These are phyloP conservation scores for Knoxia roxburghii DNA, from an alignment of 257 asterid species.

Conservation along the genomic window DNA sequence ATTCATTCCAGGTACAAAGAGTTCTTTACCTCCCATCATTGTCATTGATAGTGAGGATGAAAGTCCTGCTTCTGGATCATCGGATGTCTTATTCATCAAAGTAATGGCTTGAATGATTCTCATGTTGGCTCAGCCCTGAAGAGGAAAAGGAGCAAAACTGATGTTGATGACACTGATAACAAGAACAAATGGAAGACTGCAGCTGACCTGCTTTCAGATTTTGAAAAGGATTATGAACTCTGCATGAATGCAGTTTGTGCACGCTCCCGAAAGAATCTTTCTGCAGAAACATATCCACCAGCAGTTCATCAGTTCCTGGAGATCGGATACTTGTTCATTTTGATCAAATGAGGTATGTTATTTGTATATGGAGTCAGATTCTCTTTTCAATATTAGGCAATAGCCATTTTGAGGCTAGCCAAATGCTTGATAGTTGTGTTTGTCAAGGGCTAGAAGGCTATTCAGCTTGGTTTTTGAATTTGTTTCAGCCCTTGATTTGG, in stretches of 20 bases:
- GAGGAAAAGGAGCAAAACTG: not conserved
- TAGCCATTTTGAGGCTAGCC: too few species aligned
- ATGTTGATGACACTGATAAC: not conserved
- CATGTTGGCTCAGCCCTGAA: not conserved
- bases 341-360: constrained; percentile 21
- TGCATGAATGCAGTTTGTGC: constrained; percentile 31
- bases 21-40: not conserved
- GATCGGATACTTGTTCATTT: constrained; percentile 9
- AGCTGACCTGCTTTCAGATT: constrained; percentile 11
- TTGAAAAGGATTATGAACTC: constrained; percentile 22
- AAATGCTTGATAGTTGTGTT: too few species aligned
- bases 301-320: not conserved
- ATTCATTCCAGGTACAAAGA: not conserved
- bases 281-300: constrained; percentile 10
- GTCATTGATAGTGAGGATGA: not conserved
- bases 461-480: not conserved
- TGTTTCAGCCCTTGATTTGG: not conserved
- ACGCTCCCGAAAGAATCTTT: constrained; percentile 23
- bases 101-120: not conserved
- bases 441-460: not conserved
- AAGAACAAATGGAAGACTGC: not conserved
- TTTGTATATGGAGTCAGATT: not conserved
- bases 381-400: not conserved
- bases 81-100: too few species aligned
- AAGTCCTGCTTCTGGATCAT: not conserved